Evolutionary conservation across 805 yeast species (phyloP), one percentile per base, ranked within the genome.

Genomic region (Ogataea allantospora): DNA sequence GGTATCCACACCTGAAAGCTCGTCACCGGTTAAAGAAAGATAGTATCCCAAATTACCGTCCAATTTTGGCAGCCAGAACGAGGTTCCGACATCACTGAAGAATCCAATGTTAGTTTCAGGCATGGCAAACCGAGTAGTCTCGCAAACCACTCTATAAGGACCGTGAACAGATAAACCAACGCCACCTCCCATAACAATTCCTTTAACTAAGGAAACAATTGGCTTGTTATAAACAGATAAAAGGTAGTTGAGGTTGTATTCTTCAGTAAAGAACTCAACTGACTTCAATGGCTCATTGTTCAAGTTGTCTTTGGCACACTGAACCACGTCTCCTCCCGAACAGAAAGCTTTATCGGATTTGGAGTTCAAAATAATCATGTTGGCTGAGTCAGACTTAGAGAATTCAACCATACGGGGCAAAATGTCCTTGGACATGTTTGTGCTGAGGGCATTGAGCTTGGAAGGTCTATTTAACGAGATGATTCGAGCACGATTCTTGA

Each of bases 171-270:
- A 73, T 30, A 93, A 67, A 4, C 99, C 98, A 29, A 88, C 95
- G 51, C 98, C 98, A 35, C 98, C 98, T 38, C 98, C 99, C 95
- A 93, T 88, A 18, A 91, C 87, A 52, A 91, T 86, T 15, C 98
- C 97, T 57, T 93, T 82, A 78, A 84, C 81, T 25, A 88, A 55
- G 0, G 95, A 70, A n/a, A 93, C 80, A 43, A 85, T 73, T 1
- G 98, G 98, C 67, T 88, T 91, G 42, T 80, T 68, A 52, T 78
- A 88, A n/a, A 91, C 80, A 7, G 95, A 81, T 43, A 89, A 68
- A 34, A 82, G 66, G 55, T 80, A 84, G 67, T 93, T 80, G 54
- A 93, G 66, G 44, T 81, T 77, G 66, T 93, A 91, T 64, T 91
- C 98, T 38, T 71, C 60, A 43, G 77, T 75, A 68, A 93, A 91